These are phyloP conservation scores for Colletotrichum lupini DNA, from an alignment of 2,329 filamentous ascomycete genomes.

Conservation along the genomic window DNA sequence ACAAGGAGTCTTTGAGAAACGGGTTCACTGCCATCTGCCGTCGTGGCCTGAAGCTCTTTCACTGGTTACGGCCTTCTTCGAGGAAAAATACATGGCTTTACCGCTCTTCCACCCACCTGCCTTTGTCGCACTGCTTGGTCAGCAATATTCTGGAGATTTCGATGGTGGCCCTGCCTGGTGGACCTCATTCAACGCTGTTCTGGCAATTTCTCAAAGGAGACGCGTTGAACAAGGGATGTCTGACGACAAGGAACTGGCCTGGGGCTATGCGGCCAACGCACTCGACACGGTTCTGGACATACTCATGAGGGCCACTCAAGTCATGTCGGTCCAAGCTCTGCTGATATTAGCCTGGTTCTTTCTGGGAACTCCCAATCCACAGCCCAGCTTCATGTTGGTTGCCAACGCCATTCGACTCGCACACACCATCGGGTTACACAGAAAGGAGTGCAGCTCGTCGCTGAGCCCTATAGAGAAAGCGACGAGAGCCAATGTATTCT, in stretches of 20 bases:
- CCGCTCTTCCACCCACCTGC: constrained; percentile 1
- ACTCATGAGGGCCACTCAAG: background rate
- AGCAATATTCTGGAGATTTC: background rate
- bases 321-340: constrained; percentile 9
- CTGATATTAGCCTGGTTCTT: background rate
- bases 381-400: constrained; percentile 14
- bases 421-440: constrained; percentile 8
- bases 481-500: background rate
- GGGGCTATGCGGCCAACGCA: background rate
- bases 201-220: background rate
- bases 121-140: background rate
- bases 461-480: background rate
- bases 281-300: background rate
- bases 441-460: background rate
- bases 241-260: background rate
- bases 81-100: background rate
- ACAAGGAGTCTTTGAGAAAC: background rate
- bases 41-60: constrained; percentile 4
- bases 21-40: background rate
- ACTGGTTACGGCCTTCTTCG: background rate
- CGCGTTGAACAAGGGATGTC: background rate
- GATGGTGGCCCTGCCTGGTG: background rate
- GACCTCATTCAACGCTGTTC: background rate
- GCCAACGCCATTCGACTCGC: background rate
- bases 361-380: constrained; percentile 5